Evolutionary conservation across 345 rosid species (phyloP), one percentile per base, ranked within the genome.

Genomic region (Citrus inodora): DNA sequence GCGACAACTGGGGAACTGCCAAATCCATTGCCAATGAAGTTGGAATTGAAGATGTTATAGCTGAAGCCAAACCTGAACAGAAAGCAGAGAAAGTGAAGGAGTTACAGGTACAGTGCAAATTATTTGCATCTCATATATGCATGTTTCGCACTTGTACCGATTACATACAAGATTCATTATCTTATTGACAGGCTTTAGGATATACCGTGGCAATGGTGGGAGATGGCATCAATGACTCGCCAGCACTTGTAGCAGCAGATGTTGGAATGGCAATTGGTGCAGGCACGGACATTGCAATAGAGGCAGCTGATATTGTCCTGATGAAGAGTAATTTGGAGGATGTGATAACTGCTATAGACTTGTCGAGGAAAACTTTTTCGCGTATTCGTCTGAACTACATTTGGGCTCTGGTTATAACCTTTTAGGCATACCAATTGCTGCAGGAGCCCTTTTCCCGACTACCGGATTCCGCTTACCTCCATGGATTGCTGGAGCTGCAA

Each of bases 261-360:
- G 98, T 91, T 35, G 98, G 99, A 13, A 95, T 95, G 97, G 99
- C 99, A 0, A 95, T 95, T 4, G 98, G 98, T 7, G 99, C 99
- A 9, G 99, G 99, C 56, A 95, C 98, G 0, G 99, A 95, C 72
- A 92, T 95, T 4, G 98, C 99, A 2, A 95, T 93, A 59, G 99
- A 95, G 84, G 99, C 99, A 74, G 99, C 99, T 32, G 99, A 95
- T 56, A 93, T 93, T 16, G 99, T 95, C 82, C 84, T 95, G 7
- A 93, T 93, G 96, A 95, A 92, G 80, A 93, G 94, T 79, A 93
- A 92, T 92, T 86, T 95, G 79, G 99, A 95, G 84, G 99, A 95
- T 80, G 98, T 93, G 71, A 95, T 93, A 80, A 95, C 97, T 1
- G 99, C 99, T 46, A 89, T 95, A 66, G 93, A 93, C 83, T 92